Percentiles rank a stretch among this genome's conserved stretches.
Conservation (phyloP, 2,329 filamentous ascomycete genomes). For the Cordyceps fumosorosea region DNA sequence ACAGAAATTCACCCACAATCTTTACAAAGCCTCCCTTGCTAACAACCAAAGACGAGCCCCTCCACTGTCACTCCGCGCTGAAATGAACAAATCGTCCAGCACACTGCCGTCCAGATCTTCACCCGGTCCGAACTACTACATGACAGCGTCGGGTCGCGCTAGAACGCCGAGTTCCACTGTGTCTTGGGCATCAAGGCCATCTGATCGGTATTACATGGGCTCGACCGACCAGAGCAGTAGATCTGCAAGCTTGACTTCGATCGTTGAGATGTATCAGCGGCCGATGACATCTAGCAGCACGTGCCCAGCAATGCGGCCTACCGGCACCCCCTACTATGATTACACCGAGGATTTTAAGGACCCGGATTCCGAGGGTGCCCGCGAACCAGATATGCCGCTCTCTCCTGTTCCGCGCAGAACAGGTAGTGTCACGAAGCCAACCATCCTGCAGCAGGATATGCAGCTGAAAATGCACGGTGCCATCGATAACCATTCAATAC, state of each 20-base stretch:
- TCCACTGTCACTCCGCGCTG: slow-evolving; percentile 33
- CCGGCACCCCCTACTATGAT: slow-evolving; percentile 43
- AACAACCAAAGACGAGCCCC: slow-evolving; percentile 30
- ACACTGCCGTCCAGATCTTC: slow-evolving; percentile 30
- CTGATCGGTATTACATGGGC: slow-evolving; percentile 27
- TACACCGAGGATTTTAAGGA: slow-evolving; percentile 46
- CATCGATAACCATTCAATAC: not conserved
- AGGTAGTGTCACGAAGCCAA: slow-evolving; percentile 20
- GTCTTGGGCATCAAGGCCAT: slow-evolving; percentile 21
- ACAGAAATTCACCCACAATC: slow-evolving; percentile 40
- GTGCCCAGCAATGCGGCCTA: slow-evolving; percentile 23
- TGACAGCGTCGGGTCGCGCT: slow-evolving; percentile 20
- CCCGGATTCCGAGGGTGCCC: slow-evolving; percentile 16
- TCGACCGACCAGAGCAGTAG: slow-evolving; percentile 34
- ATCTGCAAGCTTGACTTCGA: slow-evolving; percentile 43
- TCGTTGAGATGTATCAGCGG: slow-evolving; percentile 41
- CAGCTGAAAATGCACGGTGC: slow-evolving; percentile 2
- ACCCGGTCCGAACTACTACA: slow-evolving; percentile 20
- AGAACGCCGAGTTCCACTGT: slow-evolving; percentile 32
- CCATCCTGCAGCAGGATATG: slow-evolving; percentile 22
- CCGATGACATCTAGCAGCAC: slow-evolving; percentile 21
- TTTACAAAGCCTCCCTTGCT: slow-evolving; percentile 33
- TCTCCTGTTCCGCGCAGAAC: slow-evolving; percentile 26
- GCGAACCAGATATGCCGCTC: slow-evolving; percentile 19
- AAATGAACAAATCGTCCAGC: slow-evolving; percentile 34